These are phyloP conservation scores for Diaporthe eres DNA, from an alignment of 2,329 filamentous ascomycete genomes.

Conservation along the genomic window DNA sequence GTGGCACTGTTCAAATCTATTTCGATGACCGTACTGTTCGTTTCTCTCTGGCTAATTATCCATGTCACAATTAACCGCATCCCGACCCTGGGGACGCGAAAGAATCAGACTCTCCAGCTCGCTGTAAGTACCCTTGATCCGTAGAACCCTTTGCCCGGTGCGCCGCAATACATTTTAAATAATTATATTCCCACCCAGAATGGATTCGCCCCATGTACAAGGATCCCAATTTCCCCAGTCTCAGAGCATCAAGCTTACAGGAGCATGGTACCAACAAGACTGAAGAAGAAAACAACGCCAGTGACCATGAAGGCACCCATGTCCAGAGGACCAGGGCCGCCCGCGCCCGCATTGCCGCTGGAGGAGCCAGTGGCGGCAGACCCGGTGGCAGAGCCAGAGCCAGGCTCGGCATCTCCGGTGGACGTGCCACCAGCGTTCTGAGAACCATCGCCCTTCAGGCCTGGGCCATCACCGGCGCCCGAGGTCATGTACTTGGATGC, in stretches of 20 bases:
- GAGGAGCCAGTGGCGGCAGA: conserved; percentile 49
- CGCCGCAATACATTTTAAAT: conserved; percentile 22
- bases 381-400: conserved; percentile 55
- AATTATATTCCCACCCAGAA: conserved; percentile 24
- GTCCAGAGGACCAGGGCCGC: conserved; percentile 53
- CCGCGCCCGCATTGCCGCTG: conserved; percentile 52
- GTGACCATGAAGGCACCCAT: conserved; percentile 54
- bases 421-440: conserved; percentile 65
- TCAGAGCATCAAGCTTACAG: conserved; percentile 48
- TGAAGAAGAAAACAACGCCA: conserved; percentile 53
- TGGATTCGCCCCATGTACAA: neutral
- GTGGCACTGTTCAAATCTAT: conserved; percentile 15
- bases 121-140: neutral
- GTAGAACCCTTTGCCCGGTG: neutral
- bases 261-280: conserved; percentile 56
- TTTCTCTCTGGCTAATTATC: conserved; percentile 13
- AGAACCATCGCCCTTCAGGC: conserved; percentile 67
- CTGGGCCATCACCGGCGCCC: conserved; percentile 68
- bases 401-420: conserved; percentile 57
- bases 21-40: conserved; percentile 1
- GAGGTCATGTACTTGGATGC: conserved; percentile 67
- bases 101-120: conserved; percentile 23
- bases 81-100: conserved; percentile 1
- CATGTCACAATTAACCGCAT: conserved; percentile 22
- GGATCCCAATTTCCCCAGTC: neutral